Conservation (phyloP, 1,139 yeast species). For the Chernovozyma sophiae-reginae region DNA sequence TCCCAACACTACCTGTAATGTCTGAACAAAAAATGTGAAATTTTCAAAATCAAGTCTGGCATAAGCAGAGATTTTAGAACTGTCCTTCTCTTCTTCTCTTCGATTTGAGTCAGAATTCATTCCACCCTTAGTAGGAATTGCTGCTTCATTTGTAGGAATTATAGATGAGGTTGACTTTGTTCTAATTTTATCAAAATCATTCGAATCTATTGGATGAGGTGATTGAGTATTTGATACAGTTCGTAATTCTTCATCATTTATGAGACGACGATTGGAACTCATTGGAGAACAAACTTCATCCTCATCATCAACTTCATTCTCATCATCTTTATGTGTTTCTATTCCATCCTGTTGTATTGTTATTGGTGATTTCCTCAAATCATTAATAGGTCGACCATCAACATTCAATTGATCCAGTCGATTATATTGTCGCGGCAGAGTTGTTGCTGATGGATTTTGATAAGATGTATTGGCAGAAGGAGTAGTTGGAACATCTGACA, state of each 20-base stretch:
- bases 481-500: background rate
- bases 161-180: background rate
- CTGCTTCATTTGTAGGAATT: conserved; percentile 4
- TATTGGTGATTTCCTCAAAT: background rate
- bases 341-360: background rate
- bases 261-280: background rate
- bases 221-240: conserved; percentile 1
- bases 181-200: background rate
- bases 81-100: conserved; percentile 18
- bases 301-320: background rate
- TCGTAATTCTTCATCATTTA: background rate
- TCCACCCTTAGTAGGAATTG: conserved; percentile 1
- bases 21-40: conserved; percentile 91
- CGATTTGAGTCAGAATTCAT: conserved; percentile 1
- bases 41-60: conserved; percentile 91
- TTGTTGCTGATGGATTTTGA: background rate
- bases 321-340: background rate
- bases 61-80: conserved; percentile 76
- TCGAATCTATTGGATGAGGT: background rate
- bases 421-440: background rate
- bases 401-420: background rate
- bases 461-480: background rate
- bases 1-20: conserved; percentile 88
- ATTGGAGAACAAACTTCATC: background rate
- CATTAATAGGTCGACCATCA: background rate